Evolutionary conservation across 1,284 basidiomycete species (phyloP).

Genomic region (Porodaedalea pini): DNA sequence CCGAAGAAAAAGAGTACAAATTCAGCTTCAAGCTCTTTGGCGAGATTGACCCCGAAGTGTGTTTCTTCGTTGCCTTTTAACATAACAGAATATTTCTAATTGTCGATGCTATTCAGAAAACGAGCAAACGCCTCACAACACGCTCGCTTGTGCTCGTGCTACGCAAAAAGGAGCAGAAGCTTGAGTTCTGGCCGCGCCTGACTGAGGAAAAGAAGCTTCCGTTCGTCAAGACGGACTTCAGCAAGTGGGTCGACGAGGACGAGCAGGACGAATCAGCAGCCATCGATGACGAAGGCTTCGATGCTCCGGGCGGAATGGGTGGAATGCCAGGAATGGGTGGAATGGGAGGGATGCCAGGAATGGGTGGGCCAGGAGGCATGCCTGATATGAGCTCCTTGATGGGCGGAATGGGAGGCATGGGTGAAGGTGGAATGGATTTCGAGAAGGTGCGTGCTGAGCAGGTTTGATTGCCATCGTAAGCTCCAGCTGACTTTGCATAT

Average conservation of each 20-base stretch:
- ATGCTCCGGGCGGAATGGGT: constrained; percentile 15
- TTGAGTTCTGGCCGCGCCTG: constrained; percentile 86
- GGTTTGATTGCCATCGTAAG: constrained; percentile 2
- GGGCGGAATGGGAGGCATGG: constrained; percentile 36
- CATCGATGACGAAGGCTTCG: constrained; percentile 42
- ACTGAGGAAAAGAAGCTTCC: constrained; percentile 83
- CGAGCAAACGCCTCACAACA: constrained; percentile 56
- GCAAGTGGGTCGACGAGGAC: constrained; percentile 94
- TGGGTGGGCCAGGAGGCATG: constrained; percentile 38
- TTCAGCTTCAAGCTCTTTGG: constrained; percentile 73
- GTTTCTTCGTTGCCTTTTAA: constrained; percentile 19
- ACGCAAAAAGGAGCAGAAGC: constrained; percentile 73
- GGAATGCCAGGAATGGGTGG: constrained; percentile 41
- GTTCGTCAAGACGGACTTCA: constrained; percentile 89
- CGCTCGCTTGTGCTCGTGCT: constrained; percentile 67
- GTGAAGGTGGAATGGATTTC: constrained; percentile 47
- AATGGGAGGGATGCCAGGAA: constrained; percentile 45
- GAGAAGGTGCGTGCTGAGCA: constrained; percentile 44
- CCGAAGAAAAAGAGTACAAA: constrained; percentile 58
- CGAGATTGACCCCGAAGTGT: constrained; percentile 73
- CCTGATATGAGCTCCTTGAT: constrained; percentile 40
- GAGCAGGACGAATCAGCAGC: constrained; percentile 71
- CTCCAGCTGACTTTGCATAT: neutral
- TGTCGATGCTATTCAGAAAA: constrained; percentile 46
- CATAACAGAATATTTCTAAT: constrained; percentile 7